These are phyloP conservation scores for Nelumbo lutea DNA, from an alignment of 164 flowering plant genomes.

Conservation along the genomic window DNA sequence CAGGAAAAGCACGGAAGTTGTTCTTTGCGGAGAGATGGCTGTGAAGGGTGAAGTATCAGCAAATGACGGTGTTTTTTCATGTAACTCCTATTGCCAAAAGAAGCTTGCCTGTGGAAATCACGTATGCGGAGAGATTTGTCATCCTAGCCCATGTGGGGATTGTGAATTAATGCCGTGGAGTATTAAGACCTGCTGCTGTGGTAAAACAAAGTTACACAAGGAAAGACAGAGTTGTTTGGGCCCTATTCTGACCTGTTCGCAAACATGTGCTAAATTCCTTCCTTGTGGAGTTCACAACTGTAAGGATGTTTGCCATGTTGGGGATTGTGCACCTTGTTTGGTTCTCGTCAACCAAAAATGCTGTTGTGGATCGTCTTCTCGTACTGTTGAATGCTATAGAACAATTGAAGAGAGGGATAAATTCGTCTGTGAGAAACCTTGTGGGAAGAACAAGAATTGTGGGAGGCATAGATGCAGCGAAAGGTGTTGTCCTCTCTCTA, in stretches of 20 bases:
- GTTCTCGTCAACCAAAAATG: slow-evolving; percentile 71
- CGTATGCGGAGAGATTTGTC: slow-evolving; percentile 59
- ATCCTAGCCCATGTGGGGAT: slow-evolving; percentile 87
- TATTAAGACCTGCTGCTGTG: slow-evolving; percentile 73
- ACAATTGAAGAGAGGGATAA: slow-evolving; percentile 34
- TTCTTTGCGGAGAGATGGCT: slow-evolving; percentile 72
- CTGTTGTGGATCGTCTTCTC: slow-evolving; percentile 75
- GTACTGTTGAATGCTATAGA: slow-evolving; percentile 65
- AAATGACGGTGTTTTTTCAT: slow-evolving; percentile 71
- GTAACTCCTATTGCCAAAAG: slow-evolving; percentile 62
- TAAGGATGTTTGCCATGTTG: slow-evolving; percentile 66
- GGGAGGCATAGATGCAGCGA: slow-evolving; percentile 98
- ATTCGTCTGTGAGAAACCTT: slow-evolving; percentile 74
- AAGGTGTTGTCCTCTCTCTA: slow-evolving; percentile 78
- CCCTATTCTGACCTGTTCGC: slow-evolving; percentile 70
- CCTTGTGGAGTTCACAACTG: slow-evolving; percentile 71
- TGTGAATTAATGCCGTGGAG: slow-evolving; percentile 64
- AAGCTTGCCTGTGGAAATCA: slow-evolving; percentile 76
- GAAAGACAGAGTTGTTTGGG: slow-evolving; percentile 72
- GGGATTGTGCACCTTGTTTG: slow-evolving; percentile 65
- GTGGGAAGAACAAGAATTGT: slow-evolving; percentile 89
- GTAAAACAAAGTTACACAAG: slow-evolving; percentile 56
- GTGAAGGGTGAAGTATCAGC: slow-evolving; percentile 67
- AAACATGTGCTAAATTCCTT: slow-evolving; percentile 57
- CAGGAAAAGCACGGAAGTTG: slow-evolving; percentile 55